Conservation (phyloP, 228 moss, liverwort and hornwort species). For the Sphagnum fallax region DNA sequence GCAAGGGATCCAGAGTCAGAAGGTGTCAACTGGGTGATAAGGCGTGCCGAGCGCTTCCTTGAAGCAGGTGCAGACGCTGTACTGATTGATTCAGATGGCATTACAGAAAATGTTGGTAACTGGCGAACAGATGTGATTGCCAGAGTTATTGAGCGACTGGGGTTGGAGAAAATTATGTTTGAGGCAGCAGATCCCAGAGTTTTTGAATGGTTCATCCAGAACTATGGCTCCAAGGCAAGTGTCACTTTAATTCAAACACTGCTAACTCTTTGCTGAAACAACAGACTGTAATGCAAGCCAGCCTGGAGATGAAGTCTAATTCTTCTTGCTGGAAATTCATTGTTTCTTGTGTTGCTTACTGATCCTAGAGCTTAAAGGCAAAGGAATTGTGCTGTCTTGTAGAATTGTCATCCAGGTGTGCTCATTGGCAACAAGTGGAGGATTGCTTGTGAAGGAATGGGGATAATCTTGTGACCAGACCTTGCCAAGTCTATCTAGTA, state of each 20-base stretch:
- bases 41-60: slow-evolving; percentile 64
- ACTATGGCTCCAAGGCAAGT: slow-evolving; percentile 57
- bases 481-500: no score
- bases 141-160: slow-evolving; percentile 49
- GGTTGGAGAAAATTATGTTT: slow-evolving; percentile 68
- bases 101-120: slow-evolving; percentile 30
- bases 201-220: slow-evolving; percentile 52
- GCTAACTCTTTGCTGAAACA: no score
- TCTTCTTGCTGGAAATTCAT: no score
- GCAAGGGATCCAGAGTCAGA: slow-evolving; percentile 12
- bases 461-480: no score
- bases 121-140: slow-evolving; percentile 60
- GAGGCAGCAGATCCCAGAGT: slow-evolving; percentile 54
- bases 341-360: no score
- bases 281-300: no score
- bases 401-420: no score
- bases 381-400: no score
- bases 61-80: slow-evolving; percentile 72
- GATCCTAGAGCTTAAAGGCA: no score
- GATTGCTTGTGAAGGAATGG: no score
- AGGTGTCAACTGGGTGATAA: slow-evolving; percentile 39
- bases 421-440: no score
- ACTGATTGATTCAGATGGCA: slow-evolving; percentile 50
- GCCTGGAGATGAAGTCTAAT: no score
- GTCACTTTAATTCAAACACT: neutral